Conservation (phyloP, 768 basidiomycete species). For the Suillus occidentalis region DNA sequence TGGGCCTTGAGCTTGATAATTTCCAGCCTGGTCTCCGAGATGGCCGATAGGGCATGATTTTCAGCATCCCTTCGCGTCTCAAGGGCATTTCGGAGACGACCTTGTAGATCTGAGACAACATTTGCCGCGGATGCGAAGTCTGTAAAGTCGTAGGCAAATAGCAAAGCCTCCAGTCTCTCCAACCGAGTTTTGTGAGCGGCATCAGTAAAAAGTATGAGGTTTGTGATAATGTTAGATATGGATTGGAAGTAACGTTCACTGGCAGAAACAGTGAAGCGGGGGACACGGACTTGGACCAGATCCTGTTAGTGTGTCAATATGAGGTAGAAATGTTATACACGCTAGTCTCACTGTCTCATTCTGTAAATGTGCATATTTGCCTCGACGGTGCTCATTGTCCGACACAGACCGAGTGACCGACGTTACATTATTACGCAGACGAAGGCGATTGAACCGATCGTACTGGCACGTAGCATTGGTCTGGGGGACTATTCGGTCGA, state of each 20-base stretch:
- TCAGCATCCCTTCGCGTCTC: conserved; percentile 48
- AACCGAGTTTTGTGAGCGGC: conserved; percentile 76
- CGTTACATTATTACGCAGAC: conserved; percentile 71
- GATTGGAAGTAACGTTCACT: conserved; percentile 79
- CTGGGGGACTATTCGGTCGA: conserved; percentile 89
- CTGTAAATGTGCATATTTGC: conserved; percentile 48
- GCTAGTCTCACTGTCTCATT: conserved; percentile 55
- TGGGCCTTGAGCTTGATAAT: conserved; percentile 71
- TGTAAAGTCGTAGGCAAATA: conserved; percentile 88
- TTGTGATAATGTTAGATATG: conserved; percentile 83
- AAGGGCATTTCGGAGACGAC: conserved; percentile 62
- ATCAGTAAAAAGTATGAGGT: conserved; percentile 88
- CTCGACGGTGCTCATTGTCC: conserved; percentile 36
- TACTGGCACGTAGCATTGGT: conserved; percentile 84
- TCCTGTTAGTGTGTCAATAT: conserved; percentile 50
- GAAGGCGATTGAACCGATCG: conserved; percentile 93
- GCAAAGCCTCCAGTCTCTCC: conserved; percentile 76
- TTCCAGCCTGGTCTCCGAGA: conserved; percentile 48
- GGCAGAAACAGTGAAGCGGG: conserved; percentile 84
- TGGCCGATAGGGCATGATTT: conserved; percentile 31
- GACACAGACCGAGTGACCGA: conserved; percentile 40
- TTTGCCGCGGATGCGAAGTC: conserved; percentile 69
- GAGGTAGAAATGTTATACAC: not conserved
- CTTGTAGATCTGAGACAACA: conserved; percentile 72
- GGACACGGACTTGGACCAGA: conserved; percentile 76